Base-by-base conservation (phyloP, 768 basidiomycete species). In the Cantharellus cinnabarinus region DNA sequence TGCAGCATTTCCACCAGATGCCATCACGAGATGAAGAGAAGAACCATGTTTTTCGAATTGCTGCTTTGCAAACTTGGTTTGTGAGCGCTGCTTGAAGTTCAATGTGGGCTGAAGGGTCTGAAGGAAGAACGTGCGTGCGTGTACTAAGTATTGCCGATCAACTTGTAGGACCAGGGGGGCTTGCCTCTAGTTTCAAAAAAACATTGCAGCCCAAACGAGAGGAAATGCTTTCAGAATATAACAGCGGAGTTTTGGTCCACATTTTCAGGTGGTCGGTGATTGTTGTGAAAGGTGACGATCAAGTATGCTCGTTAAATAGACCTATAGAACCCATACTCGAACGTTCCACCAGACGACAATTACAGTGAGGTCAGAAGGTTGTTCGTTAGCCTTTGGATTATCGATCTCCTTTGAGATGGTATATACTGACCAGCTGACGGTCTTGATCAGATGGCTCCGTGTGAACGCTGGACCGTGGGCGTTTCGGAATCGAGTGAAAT, bases 1-100 rank as follows among this genome's bases (percentile, higher is more conserved):
- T 1, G 80, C 85, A n/a, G 83, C 86, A 65, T 88, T 87, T n/a
- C 85, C 85, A 3, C 81, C 77, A 0, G 85, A 88, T 0, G 85
- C 83, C 56, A 81, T 78, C 50, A 86, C 71, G 50, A 81, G 70
- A 67, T 85, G 85, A 3, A 80, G 71, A 38, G 67, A 65, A 7
- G 74, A 66, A 0, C 85, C 85, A 57, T 77, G 72, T 20, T 66
- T 69, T 60, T 74, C 70, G 58, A 74, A 73, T 20, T 76, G 76
- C 39, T 73, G 71, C 63, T 78, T 75, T 2, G 78, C 72, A 63
- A 83, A 81, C 60, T 75, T 73, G 20, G 82, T 81, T 41, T 86
- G 73, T 3, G 83, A 83, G 29, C 85, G 75, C 64, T 76, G 81
- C 66, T 89, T 88, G 77, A 84, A 88, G 2, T 85, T 86, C 62